phyloP scores from a whole-genome alignment of 148 eudicot species.

The Suaeda aralocaspica region DNA sequence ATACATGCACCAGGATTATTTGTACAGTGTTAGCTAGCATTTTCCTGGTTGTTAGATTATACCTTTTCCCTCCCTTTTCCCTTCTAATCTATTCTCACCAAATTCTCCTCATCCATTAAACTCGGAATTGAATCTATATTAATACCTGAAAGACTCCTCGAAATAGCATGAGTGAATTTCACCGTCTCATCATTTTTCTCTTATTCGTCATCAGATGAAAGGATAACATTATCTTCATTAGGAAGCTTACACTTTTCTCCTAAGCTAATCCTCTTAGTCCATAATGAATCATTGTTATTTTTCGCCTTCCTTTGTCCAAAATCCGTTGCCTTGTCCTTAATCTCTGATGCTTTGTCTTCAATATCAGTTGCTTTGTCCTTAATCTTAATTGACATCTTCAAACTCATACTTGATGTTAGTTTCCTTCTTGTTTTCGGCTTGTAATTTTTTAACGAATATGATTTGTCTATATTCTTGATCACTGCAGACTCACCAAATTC shows the following conservation, averaged over 20 bases:
- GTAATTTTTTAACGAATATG: slow-evolving; percentile 31
- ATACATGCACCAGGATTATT: no score
- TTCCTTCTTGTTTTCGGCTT: slow-evolving; percentile 31
- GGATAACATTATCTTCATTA: slow-evolving; percentile 43
- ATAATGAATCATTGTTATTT: slow-evolving; percentile 54
- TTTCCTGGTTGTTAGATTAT: neutral
- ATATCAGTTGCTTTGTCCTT: no score
- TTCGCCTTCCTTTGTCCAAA: slow-evolving; percentile 28
- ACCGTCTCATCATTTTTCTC: no score
- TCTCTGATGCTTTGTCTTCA: slow-evolving; percentile 4
- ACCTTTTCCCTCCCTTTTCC: slow-evolving; percentile 16
- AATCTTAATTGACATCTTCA: slow-evolving; percentile 30
- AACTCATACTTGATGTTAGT: slow-evolving; percentile 47
- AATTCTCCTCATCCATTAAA: neutral
- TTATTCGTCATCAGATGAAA: no score
- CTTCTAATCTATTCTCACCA: neutral
- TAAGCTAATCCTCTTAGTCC: slow-evolving; percentile 62
- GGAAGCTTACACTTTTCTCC: slow-evolving; percentile 73
- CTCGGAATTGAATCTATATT: neutral
- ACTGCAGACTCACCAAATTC: slow-evolving; percentile 23
- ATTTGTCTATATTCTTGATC: slow-evolving; percentile 25
- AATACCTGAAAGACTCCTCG: neutral
- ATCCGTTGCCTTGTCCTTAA: neutral
- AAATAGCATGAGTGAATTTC: no score
- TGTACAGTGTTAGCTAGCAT: neutral